Base-by-base conservation (phyloP, 129 eudicot species). In the Cynara cardunculus region DNA sequence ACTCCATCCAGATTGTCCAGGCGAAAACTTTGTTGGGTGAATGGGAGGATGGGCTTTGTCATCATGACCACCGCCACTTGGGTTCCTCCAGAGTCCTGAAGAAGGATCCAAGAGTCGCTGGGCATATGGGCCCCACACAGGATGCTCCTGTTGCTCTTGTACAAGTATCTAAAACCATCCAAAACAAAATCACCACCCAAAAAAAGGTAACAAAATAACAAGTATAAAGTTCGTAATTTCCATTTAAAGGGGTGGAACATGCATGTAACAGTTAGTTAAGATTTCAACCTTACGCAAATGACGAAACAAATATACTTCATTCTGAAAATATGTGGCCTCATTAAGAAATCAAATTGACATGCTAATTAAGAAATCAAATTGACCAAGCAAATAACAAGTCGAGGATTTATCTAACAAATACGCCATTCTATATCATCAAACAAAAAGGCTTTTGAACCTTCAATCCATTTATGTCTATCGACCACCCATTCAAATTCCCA, bases 21-120 rank as follows among this genome's bases (percentile, higher is more conserved):
- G 81, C 19, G 99, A 92, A 86, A 88, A 95, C 39, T 90, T 95
- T 75, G 99, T 95, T 30, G 99, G 99, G 86, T 95, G 99, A 84
- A 95, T 95, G 18, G 99, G 99, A 81, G 99, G 99, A 76, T 95
- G 99, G 46, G 99, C 97, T 85, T 95, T 90, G 89, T 95, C 99
- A 86, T 95, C 97, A 81, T 95, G 99, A 25, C 97, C 97, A 34
- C 99, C 99, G 26, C 74, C 75, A 78, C 91, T 78, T 22, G 99
- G 99, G 71, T 92, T 81, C 82, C 88, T 90, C 99, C 99, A 95
- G 4, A 95, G 99, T 61, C 90, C 91, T 34, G 91, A 87, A 78
- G 88, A 90, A 84, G 97, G 94, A 73, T 95, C 94, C 87, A 92
- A 83, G 73, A 95, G 84, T 27, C 92, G 82, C 64, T 84, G 90